These are phyloP conservation scores for Aspergillus fischeri DNA, from an alignment of 2,329 filamentous ascomycete genomes.

Conservation along the genomic window DNA sequence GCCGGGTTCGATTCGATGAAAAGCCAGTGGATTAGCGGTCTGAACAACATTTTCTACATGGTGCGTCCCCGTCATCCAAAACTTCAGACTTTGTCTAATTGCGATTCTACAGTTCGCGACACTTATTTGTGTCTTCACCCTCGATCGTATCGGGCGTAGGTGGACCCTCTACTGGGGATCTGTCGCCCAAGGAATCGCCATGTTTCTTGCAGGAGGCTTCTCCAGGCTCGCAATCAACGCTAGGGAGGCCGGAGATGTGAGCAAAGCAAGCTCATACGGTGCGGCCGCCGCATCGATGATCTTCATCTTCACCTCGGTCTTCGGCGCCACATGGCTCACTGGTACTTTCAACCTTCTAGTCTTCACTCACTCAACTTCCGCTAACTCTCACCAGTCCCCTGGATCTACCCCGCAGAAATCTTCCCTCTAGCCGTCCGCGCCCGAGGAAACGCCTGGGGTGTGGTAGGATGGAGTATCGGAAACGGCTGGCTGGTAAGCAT, in stretches of 20 bases:
- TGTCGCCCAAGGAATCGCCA: slow-evolving; percentile 59
- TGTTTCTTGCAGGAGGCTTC: slow-evolving; percentile 64
- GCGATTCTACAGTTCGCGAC: slow-evolving; percentile 52
- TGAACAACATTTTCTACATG: slow-evolving; percentile 56
- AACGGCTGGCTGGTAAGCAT: slow-evolving; percentile 59
- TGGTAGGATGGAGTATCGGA: slow-evolving; percentile 71
- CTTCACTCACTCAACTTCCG: slow-evolving; percentile 61
- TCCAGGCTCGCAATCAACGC: slow-evolving; percentile 52
- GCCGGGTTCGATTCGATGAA: slow-evolving; percentile 61
- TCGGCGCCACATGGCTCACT: slow-evolving; percentile 60
- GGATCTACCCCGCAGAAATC: slow-evolving; percentile 68
- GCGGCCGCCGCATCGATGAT: slow-evolving; percentile 67
- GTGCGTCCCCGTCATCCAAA: slow-evolving; percentile 22
- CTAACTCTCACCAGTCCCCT: slow-evolving; percentile 49
- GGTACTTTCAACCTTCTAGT: slow-evolving; percentile 27
- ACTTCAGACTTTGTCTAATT: neutral
- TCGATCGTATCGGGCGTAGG: slow-evolving; percentile 64
- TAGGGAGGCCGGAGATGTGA: slow-evolving; percentile 43
- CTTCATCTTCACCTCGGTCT: slow-evolving; percentile 63
- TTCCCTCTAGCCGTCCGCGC: slow-evolving; percentile 68
- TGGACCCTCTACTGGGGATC: slow-evolving; percentile 69
- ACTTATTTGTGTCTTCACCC: slow-evolving; percentile 64
- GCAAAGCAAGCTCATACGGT: slow-evolving; percentile 51
- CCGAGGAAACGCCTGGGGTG: slow-evolving; percentile 71
- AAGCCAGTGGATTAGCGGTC: slow-evolving; percentile 60